Evolutionary conservation across 768 basidiomycete genomes (phyloP), one percentile per base, ranked within the genome.

Genomic region (Lentinus tigrinus): DNA sequence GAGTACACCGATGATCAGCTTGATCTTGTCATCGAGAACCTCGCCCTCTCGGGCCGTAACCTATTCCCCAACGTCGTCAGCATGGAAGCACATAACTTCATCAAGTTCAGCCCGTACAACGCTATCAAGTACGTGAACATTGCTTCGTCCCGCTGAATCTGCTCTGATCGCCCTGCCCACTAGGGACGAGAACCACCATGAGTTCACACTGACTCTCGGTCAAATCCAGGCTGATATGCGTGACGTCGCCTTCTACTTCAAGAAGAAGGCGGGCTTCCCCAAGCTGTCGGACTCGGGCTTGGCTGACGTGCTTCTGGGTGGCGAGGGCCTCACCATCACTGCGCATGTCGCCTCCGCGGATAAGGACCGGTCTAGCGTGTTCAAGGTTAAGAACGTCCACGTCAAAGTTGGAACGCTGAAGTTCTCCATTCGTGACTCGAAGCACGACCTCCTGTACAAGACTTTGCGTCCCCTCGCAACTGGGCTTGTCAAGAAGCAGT

Each of bases 161-260:
- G 1, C n/a, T 17, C 28, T 54, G 3, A 10, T 21, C 24, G 27
- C 11, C 74, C 0, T n/a, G n/a, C n/a, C n/a, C n/a, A n/a, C n/a
- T 58, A 65, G 73, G 4, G 92, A 92, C 69, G 78, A 84, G 61
- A 72, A 77, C 27, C 80, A 81, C 63, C 92, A 96, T 71, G 81
- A 84, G 53, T 84, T 97, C 68, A 87, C 81, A 36, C 69, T 97
- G 54, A 85, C 84, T 8, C 78, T 97, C 37, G 78, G 78, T 27
- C 95, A 98, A 72, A 90, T 97, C 65, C 95, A 98, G 70, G 89
- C 90, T 5, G 94, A 97, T 64, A 89, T 98, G 84, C 83, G 91
- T 16, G 95, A 98, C 65, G 91, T 97, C 14, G 88, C 90, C 9
- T 96, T 98, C 72, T 93, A 88, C 70, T 95, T 92, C 78, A 80